A percentile compares a stretch with the other conserved stretches of the same genome.
phyloP scores from a whole-genome alignment of 495 filamentous ascomycete species.

The Aspergillus conjunctus region DNA sequence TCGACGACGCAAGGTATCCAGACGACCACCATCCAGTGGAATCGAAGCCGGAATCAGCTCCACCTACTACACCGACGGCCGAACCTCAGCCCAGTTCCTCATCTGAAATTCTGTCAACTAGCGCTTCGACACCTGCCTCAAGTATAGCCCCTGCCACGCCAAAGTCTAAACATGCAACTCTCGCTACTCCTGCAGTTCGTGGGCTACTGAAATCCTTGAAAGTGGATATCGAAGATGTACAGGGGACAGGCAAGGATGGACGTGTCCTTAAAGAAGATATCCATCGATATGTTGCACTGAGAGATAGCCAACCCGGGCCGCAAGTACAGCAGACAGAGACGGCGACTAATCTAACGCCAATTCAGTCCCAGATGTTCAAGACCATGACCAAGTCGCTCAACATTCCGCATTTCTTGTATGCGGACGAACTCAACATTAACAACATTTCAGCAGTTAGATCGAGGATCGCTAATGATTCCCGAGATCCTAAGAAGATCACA shows the following conservation, averaged over 20 bases:
- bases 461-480: constrained; percentile 53
- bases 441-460: constrained; percentile 67
- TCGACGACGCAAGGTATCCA: constrained; percentile 59
- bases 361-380: constrained; percentile 95
- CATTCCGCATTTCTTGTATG: constrained; percentile 93
- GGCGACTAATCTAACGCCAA: constrained; percentile 65
- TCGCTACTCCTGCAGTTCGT: constrained; percentile 92
- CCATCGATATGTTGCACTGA: constrained; percentile 60
- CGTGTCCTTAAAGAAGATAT: constrained; percentile 93
- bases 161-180: constrained; percentile 59
- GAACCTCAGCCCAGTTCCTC: constrained; percentile 23
- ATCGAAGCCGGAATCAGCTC: constrained; percentile 32
- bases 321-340: constrained; percentile 63
- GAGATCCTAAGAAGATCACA: constrained; percentile 65
- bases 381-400: constrained; percentile 90
- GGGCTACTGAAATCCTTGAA: constrained; percentile 77
- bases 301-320: constrained; percentile 27
- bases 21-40: constrained; percentile 53
- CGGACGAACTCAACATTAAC: constrained; percentile 80
- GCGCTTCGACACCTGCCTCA: constrained; percentile 12
- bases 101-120: constrained; percentile 21
- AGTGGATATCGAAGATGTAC: constrained; percentile 73
- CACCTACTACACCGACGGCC: constrained; percentile 21
- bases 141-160: constrained; percentile 1
- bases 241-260: constrained; percentile 89